Evolutionary conservation across 108 stramenopile species (phyloP), one percentile per base, ranked within the genome.

Genomic region (Fragilariopsis cylindrus): DNA sequence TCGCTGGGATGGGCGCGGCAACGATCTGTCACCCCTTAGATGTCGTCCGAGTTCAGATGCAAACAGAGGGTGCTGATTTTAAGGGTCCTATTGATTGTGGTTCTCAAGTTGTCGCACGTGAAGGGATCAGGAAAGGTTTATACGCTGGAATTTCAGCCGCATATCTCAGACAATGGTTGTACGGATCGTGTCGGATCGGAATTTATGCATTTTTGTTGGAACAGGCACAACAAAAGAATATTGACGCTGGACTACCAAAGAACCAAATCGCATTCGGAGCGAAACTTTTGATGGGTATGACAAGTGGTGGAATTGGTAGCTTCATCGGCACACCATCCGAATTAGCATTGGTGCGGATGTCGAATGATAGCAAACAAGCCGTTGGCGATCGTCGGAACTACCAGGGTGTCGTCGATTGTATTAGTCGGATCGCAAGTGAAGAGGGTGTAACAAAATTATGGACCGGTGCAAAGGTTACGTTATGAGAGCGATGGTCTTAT

Each of bases 1-100:
- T 87, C 54, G 60, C 74, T n/a, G 88, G 88, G 48, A 89, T 89
- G 88, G 88, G 86, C 1, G 89, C 89, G n/a, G 89, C 89, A 56
- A 90, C 87, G 5, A 48, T 88, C 48, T 90, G 89, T 62, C 89
- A 90, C 67, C 89, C 89, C 2, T 76, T 90, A 49, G 89, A 90
- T 74, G 89, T 90, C 56, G 80, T 90, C 63, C 78, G 87, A 18
- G 87, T 88, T 12, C 89, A 90, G 67, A 88, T 90, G 87, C 89
- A 90, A 80, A 90, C 89, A 8, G 82, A 83, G 48, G 85, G 85
- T 4, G 30, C 53, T 30, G 42, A 70, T 2, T 77, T 57, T 58
- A 72, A 72, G 43, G 73, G 77, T 11, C 63, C 87, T 40, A 11
- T 73, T 18, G 85, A 88, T 40, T 84, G 83, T 18, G 87, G 81